Evolutionary conservation across 208 protist species (phyloP).

Genomic region (Crithidia sp.): DNA sequence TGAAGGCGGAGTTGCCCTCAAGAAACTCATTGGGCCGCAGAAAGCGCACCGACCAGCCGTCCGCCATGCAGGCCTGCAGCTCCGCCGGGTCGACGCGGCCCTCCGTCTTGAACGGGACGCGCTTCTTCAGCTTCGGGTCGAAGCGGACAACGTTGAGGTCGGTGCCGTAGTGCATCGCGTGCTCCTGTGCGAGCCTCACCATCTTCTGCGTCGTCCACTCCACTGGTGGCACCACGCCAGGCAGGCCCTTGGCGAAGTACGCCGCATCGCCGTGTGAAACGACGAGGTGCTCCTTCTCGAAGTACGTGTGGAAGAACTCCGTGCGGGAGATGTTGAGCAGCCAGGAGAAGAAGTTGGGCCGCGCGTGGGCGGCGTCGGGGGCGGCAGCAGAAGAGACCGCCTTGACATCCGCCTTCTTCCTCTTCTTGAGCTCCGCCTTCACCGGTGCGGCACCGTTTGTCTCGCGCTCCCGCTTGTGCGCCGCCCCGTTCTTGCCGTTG

Average conservation of each 20-base stretch:
- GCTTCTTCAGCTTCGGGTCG: slow-evolving; percentile 47
- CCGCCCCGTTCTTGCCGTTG: slow-evolving; percentile 4
- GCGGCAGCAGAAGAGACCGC: background rate
- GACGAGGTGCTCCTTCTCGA: slow-evolving; percentile 74
- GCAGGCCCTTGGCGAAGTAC: slow-evolving; percentile 46
- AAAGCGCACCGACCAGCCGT: slow-evolving; percentile 85
- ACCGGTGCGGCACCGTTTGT: background rate
- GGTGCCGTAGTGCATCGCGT: slow-evolving; percentile 41
- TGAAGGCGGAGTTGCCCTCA: slow-evolving; percentile 64
- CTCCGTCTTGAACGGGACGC: slow-evolving; percentile 41
- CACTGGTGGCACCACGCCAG: slow-evolving; percentile 40
- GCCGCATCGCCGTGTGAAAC: slow-evolving; percentile 40
- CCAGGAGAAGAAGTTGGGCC: slow-evolving; percentile 55
- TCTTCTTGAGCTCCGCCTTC: background rate
- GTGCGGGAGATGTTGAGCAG: slow-evolving; percentile 47
- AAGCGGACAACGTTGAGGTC: slow-evolving; percentile 68
- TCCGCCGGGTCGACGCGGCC: slow-evolving; percentile 35
- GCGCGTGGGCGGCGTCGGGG: background rate
- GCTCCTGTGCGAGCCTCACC: slow-evolving; percentile 36
- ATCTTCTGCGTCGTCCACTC: slow-evolving; percentile 64
- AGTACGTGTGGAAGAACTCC: slow-evolving; percentile 82
- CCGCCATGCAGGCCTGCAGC: slow-evolving; percentile 56
- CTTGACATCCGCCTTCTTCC: background rate
- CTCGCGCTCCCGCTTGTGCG: slow-evolving; percentile 11
- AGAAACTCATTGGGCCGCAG: slow-evolving; percentile 84